Base-by-base conservation (phyloP, 257 asterid genomes). In the Solanum piurae region DNA sequence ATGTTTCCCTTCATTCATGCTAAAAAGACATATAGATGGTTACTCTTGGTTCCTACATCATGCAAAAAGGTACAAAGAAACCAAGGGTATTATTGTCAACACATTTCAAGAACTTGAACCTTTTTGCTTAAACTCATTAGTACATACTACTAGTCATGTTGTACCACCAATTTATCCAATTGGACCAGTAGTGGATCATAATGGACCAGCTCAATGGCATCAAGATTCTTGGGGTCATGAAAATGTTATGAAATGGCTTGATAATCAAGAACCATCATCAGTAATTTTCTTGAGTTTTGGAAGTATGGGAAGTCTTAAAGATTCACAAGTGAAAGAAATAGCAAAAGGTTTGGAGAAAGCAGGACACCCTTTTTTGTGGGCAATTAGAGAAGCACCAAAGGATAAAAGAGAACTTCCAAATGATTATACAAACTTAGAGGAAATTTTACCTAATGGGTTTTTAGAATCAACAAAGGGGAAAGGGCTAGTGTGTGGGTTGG, bases 401-500 rank as follows among this genome's bases (percentile, higher is more conserved):
- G 52, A 31, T 6, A 34, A 29, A n/a, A 33, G 42, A 29, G 83
- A 37, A 34, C 34, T 33, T 40, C 79, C 71, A 29, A 83, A 71
- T 71, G 89, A 68, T 25, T 87, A 6, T 25, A 36, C 83, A 21
- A 72, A 83, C 31, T 23, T 68, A 8, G 89, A 60, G 13, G 52
- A 68, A 11, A 16, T 88, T 18, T 23, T 88, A 12, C 88, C 90
- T 58, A 16, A 5, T 7, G 90, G 88, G 2, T 74, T 88, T 62
- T 83, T 75, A 34, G 80, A 84, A 25, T 46, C 85, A 68, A 84
- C 88, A 12, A 62, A 72, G 6, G 66, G 80, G 38, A 84, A 4
- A 84, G 90, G 90, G 3, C 40, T 84, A 36, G 62, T 88, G 58
- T 83, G 87, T 64, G 86, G 90, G 52, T 88, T 87, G 86, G 87